Conservation (phyloP, 495 filamentous ascomycete genomes). For the Lasiosphaeria miniovina region DNA sequence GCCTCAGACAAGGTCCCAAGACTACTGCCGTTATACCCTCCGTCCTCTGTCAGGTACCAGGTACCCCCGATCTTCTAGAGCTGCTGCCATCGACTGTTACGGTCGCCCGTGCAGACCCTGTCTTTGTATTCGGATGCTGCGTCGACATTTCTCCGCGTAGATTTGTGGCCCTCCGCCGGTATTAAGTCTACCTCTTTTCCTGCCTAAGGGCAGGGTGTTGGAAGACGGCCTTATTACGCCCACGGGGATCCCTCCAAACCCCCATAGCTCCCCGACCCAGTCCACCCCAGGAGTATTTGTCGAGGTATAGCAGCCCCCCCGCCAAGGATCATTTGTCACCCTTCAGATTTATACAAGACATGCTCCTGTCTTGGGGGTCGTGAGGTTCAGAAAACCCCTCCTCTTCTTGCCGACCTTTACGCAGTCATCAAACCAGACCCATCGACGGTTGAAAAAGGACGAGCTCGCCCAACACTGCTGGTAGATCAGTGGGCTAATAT, state of each 20-base stretch:
- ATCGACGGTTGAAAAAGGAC: conserved; percentile 10
- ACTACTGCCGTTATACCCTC: conserved; percentile 30
- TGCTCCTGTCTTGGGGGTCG: conserved; percentile 24
- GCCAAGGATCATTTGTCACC: conserved; percentile 28
- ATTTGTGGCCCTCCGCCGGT: conserved; percentile 44
- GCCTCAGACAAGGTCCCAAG: conserved; percentile 36
- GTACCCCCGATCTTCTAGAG: conserved; percentile 27
- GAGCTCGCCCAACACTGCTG: conserved; percentile 12
- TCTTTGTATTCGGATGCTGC: conserved; percentile 44
- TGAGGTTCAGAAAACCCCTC: conserved; percentile 14
- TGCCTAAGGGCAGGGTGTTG: conserved; percentile 44
- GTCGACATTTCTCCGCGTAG: conserved; percentile 48
- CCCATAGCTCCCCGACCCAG: conserved; percentile 44
- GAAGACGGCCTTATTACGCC: conserved; percentile 42
- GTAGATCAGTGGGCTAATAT: conserved; percentile 19
- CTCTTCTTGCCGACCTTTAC: conserved; percentile 10
- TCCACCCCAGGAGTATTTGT: conserved; percentile 29
- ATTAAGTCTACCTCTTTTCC: conserved; percentile 50
- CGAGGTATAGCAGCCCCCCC: conserved; percentile 31
- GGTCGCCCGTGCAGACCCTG: conserved; percentile 43
- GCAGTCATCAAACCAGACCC: conserved; percentile 7
- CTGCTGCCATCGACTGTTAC: conserved; percentile 24
- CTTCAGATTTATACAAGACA: conserved; percentile 31
- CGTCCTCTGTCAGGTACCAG: conserved; percentile 38
- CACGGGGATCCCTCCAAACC: conserved; percentile 38